phyloP scores from a whole-genome alignment of 2,329 filamentous ascomycete genomes.

The Phaeomoniella chlamydospora region DNA sequence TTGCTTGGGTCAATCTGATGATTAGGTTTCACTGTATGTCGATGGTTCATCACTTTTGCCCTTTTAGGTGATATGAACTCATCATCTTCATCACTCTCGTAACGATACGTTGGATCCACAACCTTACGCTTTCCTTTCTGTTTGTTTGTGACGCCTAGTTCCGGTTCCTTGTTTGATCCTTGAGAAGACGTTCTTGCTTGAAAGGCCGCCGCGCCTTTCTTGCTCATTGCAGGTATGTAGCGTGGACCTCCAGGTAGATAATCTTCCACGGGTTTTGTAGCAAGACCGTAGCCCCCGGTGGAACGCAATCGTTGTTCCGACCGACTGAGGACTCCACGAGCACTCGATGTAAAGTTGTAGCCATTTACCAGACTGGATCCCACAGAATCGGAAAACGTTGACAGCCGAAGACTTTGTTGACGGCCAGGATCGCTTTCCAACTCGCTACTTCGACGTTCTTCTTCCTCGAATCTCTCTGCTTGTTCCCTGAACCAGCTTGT shows the following conservation, averaged over 20 bases:
- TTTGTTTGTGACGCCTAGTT: constrained; percentile 3
- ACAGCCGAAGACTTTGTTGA: constrained; percentile 6
- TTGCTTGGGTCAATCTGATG: constrained; percentile 1
- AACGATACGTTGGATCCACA: neutral
- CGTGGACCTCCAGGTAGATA: constrained; percentile 11
- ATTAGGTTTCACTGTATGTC: constrained; percentile 2
- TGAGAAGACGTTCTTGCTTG: constrained; percentile 1
- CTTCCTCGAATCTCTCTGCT: constrained; percentile 8
- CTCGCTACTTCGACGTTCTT: constrained; percentile 3
- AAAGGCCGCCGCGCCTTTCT: constrained; percentile 3
- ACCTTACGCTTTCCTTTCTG: constrained; percentile 2
- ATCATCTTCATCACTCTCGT: neutral
- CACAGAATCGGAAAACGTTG: constrained; percentile 15
- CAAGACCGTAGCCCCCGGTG: constrained; percentile 26
- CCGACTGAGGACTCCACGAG: constrained; percentile 24
- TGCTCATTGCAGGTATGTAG: constrained; percentile 8
- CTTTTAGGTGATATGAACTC: neutral
- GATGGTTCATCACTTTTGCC: neutral
- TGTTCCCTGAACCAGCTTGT: constrained; percentile 13
- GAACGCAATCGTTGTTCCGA: constrained; percentile 26
- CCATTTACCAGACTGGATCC: constrained; percentile 16
- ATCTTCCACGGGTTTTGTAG: constrained; percentile 22
- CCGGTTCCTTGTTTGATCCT: constrained; percentile 3
- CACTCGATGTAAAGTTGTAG: constrained; percentile 23
- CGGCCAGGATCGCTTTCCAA: neutral